Base-by-base conservation (phyloP, 306 rosid species). In the Prunus salicina region DNA sequence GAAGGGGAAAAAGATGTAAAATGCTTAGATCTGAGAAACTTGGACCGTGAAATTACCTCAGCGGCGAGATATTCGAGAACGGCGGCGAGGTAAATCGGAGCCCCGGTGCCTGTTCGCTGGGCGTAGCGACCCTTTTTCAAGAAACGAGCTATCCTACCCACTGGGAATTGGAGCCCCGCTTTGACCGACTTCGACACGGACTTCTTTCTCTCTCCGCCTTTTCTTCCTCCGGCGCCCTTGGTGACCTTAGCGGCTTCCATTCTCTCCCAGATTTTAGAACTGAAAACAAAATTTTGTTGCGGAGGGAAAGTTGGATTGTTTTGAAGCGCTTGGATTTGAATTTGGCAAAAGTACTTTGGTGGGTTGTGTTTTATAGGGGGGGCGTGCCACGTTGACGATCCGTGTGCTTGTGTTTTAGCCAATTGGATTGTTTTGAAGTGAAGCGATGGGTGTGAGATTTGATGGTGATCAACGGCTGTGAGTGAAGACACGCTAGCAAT, bases 121-220 rank as follows among this genome's bases (percentile, higher is more conserved):
- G 97, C 80, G 51, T 92, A 89, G 1, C 97, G 96, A 0, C 97
- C 93, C 6, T 84, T 88, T 67, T 78, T 89, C 47, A 92, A 3
- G 43, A 65, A 92, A 49, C 97, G 85, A 0, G 91, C 88, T 8
- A 92, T 72, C 10, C 97, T 87, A 6, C 93, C 91, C 5, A 92
- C 97, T 12, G 96, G 97, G 67, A 92, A 92, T 47, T 92, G 96
- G 32, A 92, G 97, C 6, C 97, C 96, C 0, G 97, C 96, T 56
- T 92, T 92, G 13, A n/a, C 0, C n/a, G 97, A 92, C 70, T 92
- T 89, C 6, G 93, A 66, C 19, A 88, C 89, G 2, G 90, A 19
- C 76, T 89, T 91, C 87, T 89, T 92, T 56, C 89, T 78, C 2
- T 78, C 85, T 6, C 87, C 87, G 13, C 85, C 91, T 4, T 20